Conservation (phyloP, 2,329 filamentous ascomycete genomes). For the Sporothrix mexicana region DNA sequence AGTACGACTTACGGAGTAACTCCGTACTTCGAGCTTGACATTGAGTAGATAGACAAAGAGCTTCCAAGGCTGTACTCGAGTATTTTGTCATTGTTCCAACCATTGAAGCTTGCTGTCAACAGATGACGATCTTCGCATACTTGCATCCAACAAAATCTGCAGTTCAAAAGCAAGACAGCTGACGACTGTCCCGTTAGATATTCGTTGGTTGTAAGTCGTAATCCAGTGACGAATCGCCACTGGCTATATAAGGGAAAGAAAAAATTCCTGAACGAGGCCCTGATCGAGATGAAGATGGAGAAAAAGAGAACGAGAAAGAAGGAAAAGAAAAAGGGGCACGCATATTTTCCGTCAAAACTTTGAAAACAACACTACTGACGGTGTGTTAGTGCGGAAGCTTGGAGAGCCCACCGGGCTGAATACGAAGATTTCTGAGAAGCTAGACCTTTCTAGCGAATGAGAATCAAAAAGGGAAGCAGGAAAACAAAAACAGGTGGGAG, state of each 20-base stretch:
- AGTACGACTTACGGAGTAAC: background rate
- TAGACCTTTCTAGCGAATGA: slow-evolving; percentile 1
- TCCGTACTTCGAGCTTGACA: too few species aligned
- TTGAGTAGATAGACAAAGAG: too few species aligned
- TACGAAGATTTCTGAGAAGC: slow-evolving; percentile 17
- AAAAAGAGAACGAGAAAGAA: background rate
- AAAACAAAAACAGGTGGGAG: background rate
- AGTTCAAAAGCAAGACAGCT: slow-evolving; percentile 11
- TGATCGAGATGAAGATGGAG: too few species aligned
- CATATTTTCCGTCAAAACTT: background rate
- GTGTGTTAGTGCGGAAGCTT: background rate
- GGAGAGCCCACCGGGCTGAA: slow-evolving; percentile 23
- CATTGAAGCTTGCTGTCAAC: background rate
- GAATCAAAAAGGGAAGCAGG: background rate
- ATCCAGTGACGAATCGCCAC: background rate
- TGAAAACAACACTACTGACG: slow-evolving; percentile 15
- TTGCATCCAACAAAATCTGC: background rate
- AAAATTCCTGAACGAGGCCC: too few species aligned
- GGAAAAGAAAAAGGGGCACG: background rate
- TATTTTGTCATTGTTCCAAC: too few species aligned
- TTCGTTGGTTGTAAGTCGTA: background rate
- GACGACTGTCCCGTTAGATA: background rate
- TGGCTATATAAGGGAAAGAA: background rate
- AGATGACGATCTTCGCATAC: background rate
- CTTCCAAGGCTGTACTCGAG: too few species aligned